These are phyloP conservation scores for Salix caprea DNA, from an alignment of 345 rosid species.

Conservation along the genomic window DNA sequence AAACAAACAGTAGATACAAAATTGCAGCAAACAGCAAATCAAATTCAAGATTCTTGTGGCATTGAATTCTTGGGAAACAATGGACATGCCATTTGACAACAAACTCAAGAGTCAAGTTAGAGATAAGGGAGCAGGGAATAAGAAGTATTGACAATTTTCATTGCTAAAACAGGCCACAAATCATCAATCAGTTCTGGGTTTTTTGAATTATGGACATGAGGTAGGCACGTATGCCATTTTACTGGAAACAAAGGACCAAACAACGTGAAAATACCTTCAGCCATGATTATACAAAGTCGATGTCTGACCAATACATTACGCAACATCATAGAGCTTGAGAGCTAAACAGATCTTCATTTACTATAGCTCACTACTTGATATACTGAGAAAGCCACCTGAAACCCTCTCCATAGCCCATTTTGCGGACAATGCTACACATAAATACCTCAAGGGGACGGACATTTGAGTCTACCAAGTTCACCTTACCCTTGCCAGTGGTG, in stretches of 20 bases:
- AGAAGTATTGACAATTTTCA: neutral
- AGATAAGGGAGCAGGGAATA: neutral
- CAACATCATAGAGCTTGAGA: constrained; percentile 9
- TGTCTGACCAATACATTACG: constrained; percentile 20
- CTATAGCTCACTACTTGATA: constrained; percentile 39
- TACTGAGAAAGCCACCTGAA: constrained; percentile 76
- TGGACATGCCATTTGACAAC: neutral
- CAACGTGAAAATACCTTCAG: constrained; percentile 8
- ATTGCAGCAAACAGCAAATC: neutral
- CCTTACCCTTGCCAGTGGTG: constrained; percentile 72
- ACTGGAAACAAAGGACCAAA: neutral
- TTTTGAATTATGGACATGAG: neutral
- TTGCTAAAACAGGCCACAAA: neutral
- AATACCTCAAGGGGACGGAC: constrained; percentile 68
- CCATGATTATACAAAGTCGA: neutral
- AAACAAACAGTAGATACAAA: neutral
- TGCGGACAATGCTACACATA: constrained; percentile 75
- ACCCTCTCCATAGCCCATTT: constrained; percentile 77
- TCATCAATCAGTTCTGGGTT: neutral
- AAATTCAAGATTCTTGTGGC: neutral
- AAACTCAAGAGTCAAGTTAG: neutral
- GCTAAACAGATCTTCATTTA: neutral
- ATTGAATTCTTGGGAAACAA: neutral
- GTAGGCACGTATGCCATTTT: constrained; percentile 7
- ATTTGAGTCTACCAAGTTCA: constrained; percentile 41